These are phyloP conservation scores for Wickerhamiella kazuoi DNA, from an alignment of 805 yeast species.

Conservation along the genomic window DNA sequence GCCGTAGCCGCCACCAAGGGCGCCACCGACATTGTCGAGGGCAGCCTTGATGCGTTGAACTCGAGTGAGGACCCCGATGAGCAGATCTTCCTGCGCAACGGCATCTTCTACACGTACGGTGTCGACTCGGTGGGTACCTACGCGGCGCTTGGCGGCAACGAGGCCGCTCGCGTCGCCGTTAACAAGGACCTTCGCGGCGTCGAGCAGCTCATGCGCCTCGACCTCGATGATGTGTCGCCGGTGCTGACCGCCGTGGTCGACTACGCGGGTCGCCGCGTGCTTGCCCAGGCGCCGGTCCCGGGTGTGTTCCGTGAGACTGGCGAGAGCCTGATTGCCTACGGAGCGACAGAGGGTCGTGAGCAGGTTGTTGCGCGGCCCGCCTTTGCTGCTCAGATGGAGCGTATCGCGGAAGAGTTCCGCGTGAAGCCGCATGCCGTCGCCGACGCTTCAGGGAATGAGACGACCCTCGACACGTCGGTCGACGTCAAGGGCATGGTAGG, in stretches of 20 bases:
- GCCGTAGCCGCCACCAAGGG: conserved; percentile 59
- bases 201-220: conserved; percentile 47
- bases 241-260: conserved; percentile 77
- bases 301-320: conserved; percentile 46
- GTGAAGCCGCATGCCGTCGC: conserved; percentile 49
- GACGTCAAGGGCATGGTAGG: conserved; percentile 68
- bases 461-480: conserved; percentile 50
- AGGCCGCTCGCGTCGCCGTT: conserved; percentile 67
- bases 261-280: conserved; percentile 70
- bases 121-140: conserved; percentile 53
- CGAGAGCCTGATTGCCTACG: conserved; percentile 46
- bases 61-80: conserved; percentile 48
- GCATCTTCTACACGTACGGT: conserved; percentile 73
- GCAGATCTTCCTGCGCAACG: conserved; percentile 59
- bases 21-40: conserved; percentile 57
- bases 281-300: conserved; percentile 93
- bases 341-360: conserved; percentile 45
- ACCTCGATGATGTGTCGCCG: conserved; percentile 44
- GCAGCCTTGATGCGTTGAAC: conserved; percentile 61
- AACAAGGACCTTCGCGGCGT: conserved; percentile 65
- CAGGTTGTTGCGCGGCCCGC: conserved; percentile 32
- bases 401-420: conserved; percentile 60
- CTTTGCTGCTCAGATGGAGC: conserved; percentile 38
- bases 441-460: conserved; percentile 27
- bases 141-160: conserved; percentile 55